A percentile compares a stretch with the other conserved stretches of the same genome.
Conservation (phyloP, 306 rosid species). For the Hippophae gyantsensis region DNA sequence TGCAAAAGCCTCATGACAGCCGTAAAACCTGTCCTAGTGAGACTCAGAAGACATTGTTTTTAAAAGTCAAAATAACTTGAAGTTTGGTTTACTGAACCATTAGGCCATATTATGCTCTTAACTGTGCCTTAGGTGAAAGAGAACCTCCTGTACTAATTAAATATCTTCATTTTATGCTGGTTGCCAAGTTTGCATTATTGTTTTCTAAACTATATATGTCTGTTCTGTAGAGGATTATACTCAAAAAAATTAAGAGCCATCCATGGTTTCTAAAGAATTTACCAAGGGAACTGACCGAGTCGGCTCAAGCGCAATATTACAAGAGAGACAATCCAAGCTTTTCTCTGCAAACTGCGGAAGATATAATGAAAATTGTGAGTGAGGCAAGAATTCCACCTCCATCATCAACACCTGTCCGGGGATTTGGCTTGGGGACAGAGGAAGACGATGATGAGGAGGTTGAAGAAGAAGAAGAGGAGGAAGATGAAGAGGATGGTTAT, state of each 20-base stretch:
- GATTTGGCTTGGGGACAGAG: slow-evolving; percentile 62
- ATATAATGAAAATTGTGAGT: slow-evolving; percentile 62
- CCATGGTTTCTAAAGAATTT: slow-evolving; percentile 81
- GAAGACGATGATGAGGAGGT: slow-evolving; percentile 26
- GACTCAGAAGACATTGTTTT: too few species aligned
- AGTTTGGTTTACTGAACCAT: too few species aligned
- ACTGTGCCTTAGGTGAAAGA: too few species aligned
- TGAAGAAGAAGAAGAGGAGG: slow-evolving; percentile 35
- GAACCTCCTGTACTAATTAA: too few species aligned
- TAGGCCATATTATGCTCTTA: too few species aligned
- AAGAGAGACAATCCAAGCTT: slow-evolving; percentile 60
- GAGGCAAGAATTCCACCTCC: slow-evolving; percentile 71
- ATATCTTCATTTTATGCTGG: not conserved
- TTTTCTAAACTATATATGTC: not conserved
- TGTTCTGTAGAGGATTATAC: slow-evolving; percentile 43
- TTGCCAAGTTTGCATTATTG: not conserved
- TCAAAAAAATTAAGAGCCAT: slow-evolving; percentile 69
- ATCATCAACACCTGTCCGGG: slow-evolving; percentile 36
- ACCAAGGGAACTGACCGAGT: slow-evolving; percentile 71
- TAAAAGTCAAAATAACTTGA: too few species aligned
- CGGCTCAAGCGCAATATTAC: slow-evolving; percentile 55
- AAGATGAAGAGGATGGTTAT: slow-evolving; percentile 52
- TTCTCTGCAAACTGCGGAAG: slow-evolving; percentile 50
- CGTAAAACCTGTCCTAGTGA: too few species aligned
- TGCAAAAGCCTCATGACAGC: too few species aligned